Base-by-base conservation (phyloP, 2,329 filamentous ascomycete genomes). In the Cladosporium sp. region DNA sequence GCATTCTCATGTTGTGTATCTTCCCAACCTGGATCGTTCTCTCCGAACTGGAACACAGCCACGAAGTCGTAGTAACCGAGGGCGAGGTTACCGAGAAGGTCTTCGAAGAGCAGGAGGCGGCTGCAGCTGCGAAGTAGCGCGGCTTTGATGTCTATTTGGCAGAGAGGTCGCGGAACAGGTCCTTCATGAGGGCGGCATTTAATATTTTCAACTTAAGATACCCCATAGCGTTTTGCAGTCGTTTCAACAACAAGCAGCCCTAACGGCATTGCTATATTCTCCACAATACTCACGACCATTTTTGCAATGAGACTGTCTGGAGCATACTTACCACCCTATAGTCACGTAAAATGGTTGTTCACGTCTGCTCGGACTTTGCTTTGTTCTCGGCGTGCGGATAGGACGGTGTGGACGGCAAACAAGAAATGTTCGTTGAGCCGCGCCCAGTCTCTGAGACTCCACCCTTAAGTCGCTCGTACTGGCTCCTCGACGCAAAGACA, bases 1-100 rank as follows among this genome's bases (percentile, higher is more conserved):
- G 70, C 9, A 66, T 72, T 28, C 69, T 67, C 7, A 30, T 72
- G 4, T 39, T 71, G 2, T 71, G 69, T 47, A 58, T 73, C 2
- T 54, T 69, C 14, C 71, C 70, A 5, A 73, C 70, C 1, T 73
- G 70, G 70, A 68, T 73, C 42, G 60, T 73, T 2, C 39, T 73
- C 28, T 68, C 65, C 3, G 69, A 70, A 58, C 28, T 73, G 17
- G 70, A 73, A 50, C 61, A 62, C 8, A 69, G 67, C 36, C 70
- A 72, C 42, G 70, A 73, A 56, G 64, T 58, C 17, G 15, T n/a
- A 5, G 56, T 51, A 8, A 51, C 37, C 2, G 25, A 45, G 20
- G 45, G 42, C 22, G 45, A 38, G 5, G 45, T 45, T 9, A 19
- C 34, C 1, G 34, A 39, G 5, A 56, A 56, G 8, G 42, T 55